Conservation (phyloP, 768 basidiomycete species). For the Panus rudis region DNA sequence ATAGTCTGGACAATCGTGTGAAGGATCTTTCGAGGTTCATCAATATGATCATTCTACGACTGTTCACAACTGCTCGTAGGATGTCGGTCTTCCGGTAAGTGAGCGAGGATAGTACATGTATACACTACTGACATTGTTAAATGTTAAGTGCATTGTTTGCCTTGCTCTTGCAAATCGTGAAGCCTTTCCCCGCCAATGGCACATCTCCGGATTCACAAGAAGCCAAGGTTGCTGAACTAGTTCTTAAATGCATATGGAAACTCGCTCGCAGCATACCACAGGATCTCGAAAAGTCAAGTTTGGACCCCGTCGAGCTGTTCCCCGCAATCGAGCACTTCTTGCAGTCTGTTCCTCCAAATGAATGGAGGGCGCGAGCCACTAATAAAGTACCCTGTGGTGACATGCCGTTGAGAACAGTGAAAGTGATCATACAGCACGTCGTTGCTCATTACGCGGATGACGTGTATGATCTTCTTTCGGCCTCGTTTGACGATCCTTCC, state of each 20-base stretch:
- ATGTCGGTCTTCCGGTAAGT: constrained; percentile 88
- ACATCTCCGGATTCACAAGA: constrained; percentile 72
- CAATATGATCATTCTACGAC: constrained; percentile 93
- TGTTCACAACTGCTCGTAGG: constrained; percentile 85
- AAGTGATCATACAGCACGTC: constrained; percentile 96
- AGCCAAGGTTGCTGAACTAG: constrained; percentile 85
- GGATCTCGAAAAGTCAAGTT: constrained; percentile 69
- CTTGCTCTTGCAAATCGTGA: constrained; percentile 74
- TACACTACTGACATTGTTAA: not conserved
- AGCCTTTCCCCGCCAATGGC: constrained; percentile 73
- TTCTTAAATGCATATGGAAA: constrained; percentile 97
- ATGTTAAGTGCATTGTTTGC: constrained; percentile 63
- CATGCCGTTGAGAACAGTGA: constrained; percentile 96
- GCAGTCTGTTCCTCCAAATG: constrained; percentile 88
- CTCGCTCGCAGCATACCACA: constrained; percentile 90
- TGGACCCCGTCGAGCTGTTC: constrained; percentile 86
- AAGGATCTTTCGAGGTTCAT: constrained; percentile 95
- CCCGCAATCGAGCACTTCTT: constrained; percentile 92
- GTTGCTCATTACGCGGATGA: constrained; percentile 86
- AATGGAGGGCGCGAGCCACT: constrained; percentile 88
- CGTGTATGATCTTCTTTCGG: constrained; percentile 84
- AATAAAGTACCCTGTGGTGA: constrained; percentile 94
- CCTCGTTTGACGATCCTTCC: constrained; percentile 92
- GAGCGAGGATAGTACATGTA: too few relatives aligned
- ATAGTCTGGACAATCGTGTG: constrained; percentile 72